Percentiles rank a stretch among this genome's conserved stretches.
These are phyloP conservation scores for Neoboletus brunneissimus DNA, from an alignment of 768 basidiomycete species.

Conservation along the genomic window DNA sequence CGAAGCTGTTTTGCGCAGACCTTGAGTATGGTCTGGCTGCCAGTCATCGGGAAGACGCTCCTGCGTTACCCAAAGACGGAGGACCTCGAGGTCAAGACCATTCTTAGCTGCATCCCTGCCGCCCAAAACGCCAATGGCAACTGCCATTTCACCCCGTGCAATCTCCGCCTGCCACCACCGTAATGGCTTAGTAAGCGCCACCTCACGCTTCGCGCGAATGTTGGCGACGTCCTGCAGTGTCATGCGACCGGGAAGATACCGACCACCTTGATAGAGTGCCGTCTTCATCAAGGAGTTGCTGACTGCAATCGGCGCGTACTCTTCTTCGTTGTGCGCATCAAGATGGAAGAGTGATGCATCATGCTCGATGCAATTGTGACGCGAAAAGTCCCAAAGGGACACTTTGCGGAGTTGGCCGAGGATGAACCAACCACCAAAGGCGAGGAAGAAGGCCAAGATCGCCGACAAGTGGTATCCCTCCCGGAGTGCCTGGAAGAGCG, in stretches of 20 bases:
- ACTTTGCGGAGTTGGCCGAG: constrained; percentile 36
- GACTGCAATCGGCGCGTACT: constrained; percentile 48
- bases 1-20: constrained; percentile 22
- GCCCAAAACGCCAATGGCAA: constrained; percentile 52
- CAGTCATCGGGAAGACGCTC: constrained; percentile 49
- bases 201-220: constrained; percentile 51
- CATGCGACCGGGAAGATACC: constrained; percentile 28
- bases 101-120: constrained; percentile 35
- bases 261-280: constrained; percentile 37
- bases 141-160: constrained; percentile 64
- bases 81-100: constrained; percentile 46
- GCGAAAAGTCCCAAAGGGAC: constrained; percentile 41
- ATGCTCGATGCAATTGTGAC: constrained; percentile 54
- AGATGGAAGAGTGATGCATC: constrained; percentile 56
- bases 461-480: constrained; percentile 51
- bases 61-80: constrained; percentile 50
- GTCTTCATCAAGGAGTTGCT: constrained; percentile 39
- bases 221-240: constrained; percentile 40
- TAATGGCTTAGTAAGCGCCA: constrained; percentile 34
- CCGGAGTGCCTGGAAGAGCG: constrained; percentile 42
- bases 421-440: constrained; percentile 46
- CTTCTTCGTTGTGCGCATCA: constrained; percentile 40
- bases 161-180: constrained; percentile 51
- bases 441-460: constrained; percentile 45
- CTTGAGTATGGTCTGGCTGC: constrained; percentile 33